A percentile compares a stretch with the other conserved stretches of the same genome.
phyloP scores from a whole-genome alignment of 2,329 filamentous ascomycete genomes.

The Botrytis paeoniae region DNA sequence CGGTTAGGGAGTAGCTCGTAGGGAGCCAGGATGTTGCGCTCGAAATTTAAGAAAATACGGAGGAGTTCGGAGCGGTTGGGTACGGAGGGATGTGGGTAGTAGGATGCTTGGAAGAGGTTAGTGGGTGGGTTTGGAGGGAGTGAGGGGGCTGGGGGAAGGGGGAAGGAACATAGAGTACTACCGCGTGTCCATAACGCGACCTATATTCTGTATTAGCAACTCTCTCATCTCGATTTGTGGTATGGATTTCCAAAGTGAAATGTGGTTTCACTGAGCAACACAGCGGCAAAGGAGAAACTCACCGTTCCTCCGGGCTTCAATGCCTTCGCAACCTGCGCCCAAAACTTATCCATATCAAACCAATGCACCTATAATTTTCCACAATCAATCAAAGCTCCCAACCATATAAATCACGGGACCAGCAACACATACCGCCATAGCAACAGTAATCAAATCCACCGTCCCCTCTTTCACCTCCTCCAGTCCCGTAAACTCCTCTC shows the following conservation, averaged over 20 bases:
- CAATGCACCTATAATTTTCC: constrained; percentile 43
- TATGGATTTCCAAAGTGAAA: neutral
- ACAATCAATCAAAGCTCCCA: neutral
- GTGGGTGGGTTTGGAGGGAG: neutral
- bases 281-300: neutral
- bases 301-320: constrained; percentile 49
- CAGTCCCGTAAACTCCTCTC: constrained; percentile 32
- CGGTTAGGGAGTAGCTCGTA: constrained; percentile 42
- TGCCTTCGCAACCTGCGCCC: constrained; percentile 43
- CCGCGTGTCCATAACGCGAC: constrained; percentile 6
- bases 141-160: fast-evolving
- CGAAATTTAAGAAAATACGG: constrained; percentile 39
- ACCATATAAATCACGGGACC: constrained; percentile 24
- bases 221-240: neutral
- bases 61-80: constrained; percentile 42
- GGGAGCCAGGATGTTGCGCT: constrained; percentile 39
- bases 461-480: constrained; percentile 23
- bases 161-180: neutral
- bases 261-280: neutral
- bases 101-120: neutral
- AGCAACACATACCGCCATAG: constrained; percentile 27
- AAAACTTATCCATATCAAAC: constrained; percentile 50
- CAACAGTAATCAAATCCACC: constrained; percentile 35
- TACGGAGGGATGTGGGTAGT: constrained; percentile 36
- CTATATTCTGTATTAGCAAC: neutral